phyloP scores from a whole-genome alignment of 2,329 filamentous ascomycete species.

The Massarina eburnea region DNA sequence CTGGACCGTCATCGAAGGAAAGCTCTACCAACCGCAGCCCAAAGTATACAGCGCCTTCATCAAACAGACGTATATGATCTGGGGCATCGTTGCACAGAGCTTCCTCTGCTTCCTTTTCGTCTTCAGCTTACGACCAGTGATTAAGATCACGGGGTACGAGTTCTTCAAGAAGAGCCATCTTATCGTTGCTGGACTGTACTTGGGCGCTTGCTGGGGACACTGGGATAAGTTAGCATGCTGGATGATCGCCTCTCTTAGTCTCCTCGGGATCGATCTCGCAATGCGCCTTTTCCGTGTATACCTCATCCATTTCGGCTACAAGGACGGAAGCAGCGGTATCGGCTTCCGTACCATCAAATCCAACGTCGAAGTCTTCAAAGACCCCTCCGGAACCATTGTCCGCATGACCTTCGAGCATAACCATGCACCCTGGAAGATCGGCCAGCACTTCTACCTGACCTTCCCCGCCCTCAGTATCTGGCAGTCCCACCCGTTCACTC shows the following conservation, averaged over 20 bases:
- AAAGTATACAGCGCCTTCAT: slow-evolving; percentile 59
- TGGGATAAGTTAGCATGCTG: slow-evolving; percentile 70
- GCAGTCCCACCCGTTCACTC: slow-evolving; percentile 70
- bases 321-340: slow-evolving; percentile 45
- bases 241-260: slow-evolving; percentile 64
- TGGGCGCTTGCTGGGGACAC: slow-evolving; percentile 73
- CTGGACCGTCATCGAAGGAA: slow-evolving; percentile 67
- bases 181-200: slow-evolving; percentile 69
- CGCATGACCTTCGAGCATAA: slow-evolving; percentile 65
- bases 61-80: slow-evolving; percentile 67
- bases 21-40: slow-evolving; percentile 71
- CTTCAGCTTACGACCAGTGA: slow-evolving; percentile 59
- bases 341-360: slow-evolving; percentile 60
- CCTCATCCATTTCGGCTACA: slow-evolving; percentile 62
- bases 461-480: slow-evolving; percentile 67
- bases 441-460: slow-evolving; percentile 71
- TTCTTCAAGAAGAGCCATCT: slow-evolving; percentile 75
- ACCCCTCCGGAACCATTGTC: slow-evolving; percentile 56
- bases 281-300: slow-evolving; percentile 59
- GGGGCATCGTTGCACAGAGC: slow-evolving; percentile 68
- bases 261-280: slow-evolving; percentile 66
- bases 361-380: slow-evolving; percentile 52
- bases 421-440: slow-evolving; percentile 64
- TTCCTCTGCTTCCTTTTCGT: slow-evolving; percentile 63
- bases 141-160: slow-evolving; percentile 70